Conservation (phyloP, 2,329 filamentous ascomycete genomes). For the Septoria linicola region DNA sequence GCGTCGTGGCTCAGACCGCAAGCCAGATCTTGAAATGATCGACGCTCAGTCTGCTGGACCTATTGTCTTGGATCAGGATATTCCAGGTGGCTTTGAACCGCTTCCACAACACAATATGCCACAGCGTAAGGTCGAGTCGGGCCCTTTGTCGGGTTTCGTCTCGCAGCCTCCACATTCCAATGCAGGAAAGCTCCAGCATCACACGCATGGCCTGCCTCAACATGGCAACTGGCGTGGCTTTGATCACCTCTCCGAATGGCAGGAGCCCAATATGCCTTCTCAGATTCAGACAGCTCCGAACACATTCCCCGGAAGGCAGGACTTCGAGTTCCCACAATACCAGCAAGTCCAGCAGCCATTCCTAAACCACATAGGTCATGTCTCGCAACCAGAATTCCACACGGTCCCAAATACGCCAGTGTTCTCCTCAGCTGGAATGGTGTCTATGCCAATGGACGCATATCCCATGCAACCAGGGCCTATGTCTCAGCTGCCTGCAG, state of each 20-base stretch:
- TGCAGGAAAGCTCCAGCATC: not conserved
- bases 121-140: not conserved
- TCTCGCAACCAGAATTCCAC: conserved; percentile 28
- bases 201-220: conserved; percentile 7
- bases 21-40: conserved; percentile 11
- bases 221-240: conserved; percentile 8
- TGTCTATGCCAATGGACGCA: conserved; percentile 18
- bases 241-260: conserved; percentile 10
- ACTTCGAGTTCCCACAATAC: conserved; percentile 20
- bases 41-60: not conserved
- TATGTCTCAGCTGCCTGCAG: not conserved
- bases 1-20: conserved; percentile 4
- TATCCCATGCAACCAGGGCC: conserved; percentile 8
- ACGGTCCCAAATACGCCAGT: conserved; percentile 22
- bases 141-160: not conserved
- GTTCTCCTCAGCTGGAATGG: conserved; percentile 18
- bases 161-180: not conserved
- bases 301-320: conserved; percentile 19
- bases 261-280: not conserved
- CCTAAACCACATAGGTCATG: conserved; percentile 22
- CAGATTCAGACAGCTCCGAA: conserved; percentile 6
- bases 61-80: not conserved
- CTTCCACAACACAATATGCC: not conserved
- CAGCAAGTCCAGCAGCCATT: conserved; percentile 17
- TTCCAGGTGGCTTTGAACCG: not conserved